These are phyloP conservation scores for Kwoniella botswanensis DNA, from an alignment of 768 basidiomycete species.

Conservation along the genomic window DNA sequence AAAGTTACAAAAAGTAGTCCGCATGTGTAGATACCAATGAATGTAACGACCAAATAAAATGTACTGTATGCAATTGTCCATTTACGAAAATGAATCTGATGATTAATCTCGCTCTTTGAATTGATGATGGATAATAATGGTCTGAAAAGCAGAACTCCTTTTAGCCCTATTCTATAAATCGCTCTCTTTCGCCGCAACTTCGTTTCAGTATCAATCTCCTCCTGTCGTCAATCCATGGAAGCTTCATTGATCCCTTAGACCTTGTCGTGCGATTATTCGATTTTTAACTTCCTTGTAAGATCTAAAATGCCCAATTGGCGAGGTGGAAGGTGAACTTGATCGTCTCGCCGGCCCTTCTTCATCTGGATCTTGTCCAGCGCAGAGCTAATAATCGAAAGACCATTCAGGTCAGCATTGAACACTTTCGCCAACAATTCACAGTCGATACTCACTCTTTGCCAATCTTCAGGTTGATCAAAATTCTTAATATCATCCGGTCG, in stretches of 20 bases:
- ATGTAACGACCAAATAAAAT: too few relatives aligned
- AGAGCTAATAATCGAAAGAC: constrained; percentile 13
- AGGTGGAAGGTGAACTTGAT: background rate
- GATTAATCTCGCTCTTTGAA: too few relatives aligned
- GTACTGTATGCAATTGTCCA: too few relatives aligned
- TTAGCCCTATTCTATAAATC: too few relatives aligned
- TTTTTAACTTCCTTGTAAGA: constrained; percentile 1
- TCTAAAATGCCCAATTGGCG: background rate
- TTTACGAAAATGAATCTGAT: too few relatives aligned
- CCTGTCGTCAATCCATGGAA: background rate
- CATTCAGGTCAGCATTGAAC: background rate
- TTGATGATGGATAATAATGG: too few relatives aligned
- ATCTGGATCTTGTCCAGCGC: constrained; percentile 5
- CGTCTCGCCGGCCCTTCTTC: constrained; percentile 21
- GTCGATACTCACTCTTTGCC: constrained; percentile 28
- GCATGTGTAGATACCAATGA: too few relatives aligned
- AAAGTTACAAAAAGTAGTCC: too few relatives aligned
- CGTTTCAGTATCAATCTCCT: too few relatives aligned
- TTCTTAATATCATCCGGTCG: constrained; percentile 29
- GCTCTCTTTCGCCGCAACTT: too few relatives aligned
- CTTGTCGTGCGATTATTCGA: background rate
- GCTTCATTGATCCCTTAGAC: constrained; percentile 2
- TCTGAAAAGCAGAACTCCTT: too few relatives aligned
- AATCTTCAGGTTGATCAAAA: constrained; percentile 26
- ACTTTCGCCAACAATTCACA: background rate